Evolutionary conservation across 2,329 filamentous ascomycete genomes (phyloP).

Genomic region (Aspergillus carbonarius): DNA sequence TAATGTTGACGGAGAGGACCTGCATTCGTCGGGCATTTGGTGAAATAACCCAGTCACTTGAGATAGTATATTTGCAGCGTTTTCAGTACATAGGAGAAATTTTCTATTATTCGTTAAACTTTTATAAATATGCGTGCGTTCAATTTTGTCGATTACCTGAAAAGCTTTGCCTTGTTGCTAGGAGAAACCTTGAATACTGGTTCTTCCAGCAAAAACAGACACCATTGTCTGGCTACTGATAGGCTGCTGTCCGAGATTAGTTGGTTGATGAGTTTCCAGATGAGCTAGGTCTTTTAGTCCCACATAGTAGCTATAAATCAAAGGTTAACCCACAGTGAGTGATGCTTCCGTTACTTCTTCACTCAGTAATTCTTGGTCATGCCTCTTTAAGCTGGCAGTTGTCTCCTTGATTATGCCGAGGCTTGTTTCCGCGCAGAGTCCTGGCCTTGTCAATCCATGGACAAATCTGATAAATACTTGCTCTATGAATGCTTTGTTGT

Average conservation of each 20-base stretch:
- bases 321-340: slow-evolving; percentile 37
- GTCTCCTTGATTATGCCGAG: slow-evolving; percentile 30
- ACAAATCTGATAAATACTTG: slow-evolving; percentile 66
- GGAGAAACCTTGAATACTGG: slow-evolving; percentile 65
- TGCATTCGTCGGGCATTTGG: slow-evolving; percentile 58
- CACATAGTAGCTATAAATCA: too few relatives aligned
- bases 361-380: slow-evolving; percentile 51
- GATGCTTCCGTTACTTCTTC: slow-evolving; percentile 58
- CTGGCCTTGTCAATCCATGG: slow-evolving; percentile 59
- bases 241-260: slow-evolving; percentile 55
- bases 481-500: slow-evolving; percentile 63
- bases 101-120: slow-evolving; percentile 55
- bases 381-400: slow-evolving; percentile 41
- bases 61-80: slow-evolving; percentile 54
- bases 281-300: slow-evolving; percentile 52
- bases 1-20: slow-evolving; percentile 63
- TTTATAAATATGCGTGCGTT: slow-evolving; percentile 7
- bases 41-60: slow-evolving; percentile 57
- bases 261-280: slow-evolving; percentile 77
- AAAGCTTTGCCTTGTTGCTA: slow-evolving; percentile 66
- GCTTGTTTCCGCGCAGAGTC: slow-evolving; percentile 35
- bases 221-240: slow-evolving; percentile 66
- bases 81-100: slow-evolving; percentile 67
- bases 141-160: slow-evolving; percentile 50
- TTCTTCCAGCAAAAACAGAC: slow-evolving; percentile 63